Evolutionary conservation across 257 asterid genomes (phyloP).

Genomic region (Nicotiana tomentosiformis): DNA sequence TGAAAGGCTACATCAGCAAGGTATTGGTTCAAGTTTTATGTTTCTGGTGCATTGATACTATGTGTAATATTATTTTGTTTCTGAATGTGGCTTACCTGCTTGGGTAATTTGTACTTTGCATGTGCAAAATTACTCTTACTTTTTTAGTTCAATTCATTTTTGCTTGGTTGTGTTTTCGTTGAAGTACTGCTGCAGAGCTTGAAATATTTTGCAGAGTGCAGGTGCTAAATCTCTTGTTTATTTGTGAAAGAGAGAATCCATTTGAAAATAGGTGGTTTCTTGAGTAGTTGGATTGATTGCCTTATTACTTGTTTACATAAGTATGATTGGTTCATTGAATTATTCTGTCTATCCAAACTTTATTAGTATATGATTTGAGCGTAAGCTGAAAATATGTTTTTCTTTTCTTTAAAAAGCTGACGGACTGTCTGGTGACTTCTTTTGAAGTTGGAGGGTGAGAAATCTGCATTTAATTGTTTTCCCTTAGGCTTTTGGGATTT

Average conservation of each 20-base stretch:
- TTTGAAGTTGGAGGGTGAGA: not conserved
- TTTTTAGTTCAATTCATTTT: not conserved
- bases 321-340: not conserved
- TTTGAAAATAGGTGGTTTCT: not conserved
- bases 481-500: too few relatives aligned
- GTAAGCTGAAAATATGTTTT: not conserved
- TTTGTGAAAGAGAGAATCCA: not conserved
- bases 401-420: not conserved
- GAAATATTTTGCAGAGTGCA: not conserved
- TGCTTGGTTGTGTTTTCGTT: not conserved
- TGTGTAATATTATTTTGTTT: not conserved
- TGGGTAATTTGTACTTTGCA: not conserved
- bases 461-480: not conserved
- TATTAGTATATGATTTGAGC: not conserved
- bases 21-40: conserved; percentile 28
- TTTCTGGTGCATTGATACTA: conserved; percentile 1
- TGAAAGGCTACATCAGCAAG: conserved; percentile 72
- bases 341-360: not conserved
- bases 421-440: not conserved
- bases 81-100: not conserved
- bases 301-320: not conserved
- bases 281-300: not conserved
- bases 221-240: conserved; percentile 1
- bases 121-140: not conserved
- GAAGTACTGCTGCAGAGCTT: not conserved